Evolutionary conservation across 345 rosid genomes (phyloP), one percentile per base, ranked within the genome.

Genomic region (Rhizophora mangle): DNA sequence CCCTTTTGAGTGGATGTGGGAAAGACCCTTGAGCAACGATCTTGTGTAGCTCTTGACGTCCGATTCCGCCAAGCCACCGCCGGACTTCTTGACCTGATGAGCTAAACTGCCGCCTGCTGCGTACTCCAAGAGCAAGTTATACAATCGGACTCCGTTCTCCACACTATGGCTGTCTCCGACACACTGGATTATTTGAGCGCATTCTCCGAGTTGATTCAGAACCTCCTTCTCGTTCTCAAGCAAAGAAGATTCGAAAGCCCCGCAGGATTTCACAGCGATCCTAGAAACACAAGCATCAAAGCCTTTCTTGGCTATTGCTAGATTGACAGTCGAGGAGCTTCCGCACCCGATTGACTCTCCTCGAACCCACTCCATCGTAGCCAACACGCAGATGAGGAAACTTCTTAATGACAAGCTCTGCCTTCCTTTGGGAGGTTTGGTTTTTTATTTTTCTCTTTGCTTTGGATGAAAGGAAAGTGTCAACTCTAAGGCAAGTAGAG

Each of bases 221-320:
- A 80, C 51, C 20, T 49, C 47, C 21, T 59, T 60, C 73, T 80
- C 83, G 72, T 80, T 72, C 72, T 61, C 24, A 29, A 80, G 75
- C 32, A 73, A 51, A 32, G 29, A 43, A 27, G 83, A 61, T 63
- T 54, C 60, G 8, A 31, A 22, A 24, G n/a, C 8, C n/a, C 67
- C 63, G 47, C 66, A 74, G 20, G 82, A 79, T 64, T 79, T 79
- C 31, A 72, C 82, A 4, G 68, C 82, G 65, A 79, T 76, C 62
- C 61, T 64, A 1, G 72, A 65, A 46, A 63, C 65, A 19, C 16
- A 65, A 3, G 26, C 20, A 31, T 68, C 43, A 15, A 47, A 59
- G 6, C 51, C 9, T 4, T 53, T 55, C 36, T 39, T 66, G 15
- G 67, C 53, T 16, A 59, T 54, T 2, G 83, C 83, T 6, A 75